Evolutionary conservation across 768 basidiomycete species (phyloP), one percentile per base, ranked within the genome.

Genomic region (Xanthoconium stramineum): DNA sequence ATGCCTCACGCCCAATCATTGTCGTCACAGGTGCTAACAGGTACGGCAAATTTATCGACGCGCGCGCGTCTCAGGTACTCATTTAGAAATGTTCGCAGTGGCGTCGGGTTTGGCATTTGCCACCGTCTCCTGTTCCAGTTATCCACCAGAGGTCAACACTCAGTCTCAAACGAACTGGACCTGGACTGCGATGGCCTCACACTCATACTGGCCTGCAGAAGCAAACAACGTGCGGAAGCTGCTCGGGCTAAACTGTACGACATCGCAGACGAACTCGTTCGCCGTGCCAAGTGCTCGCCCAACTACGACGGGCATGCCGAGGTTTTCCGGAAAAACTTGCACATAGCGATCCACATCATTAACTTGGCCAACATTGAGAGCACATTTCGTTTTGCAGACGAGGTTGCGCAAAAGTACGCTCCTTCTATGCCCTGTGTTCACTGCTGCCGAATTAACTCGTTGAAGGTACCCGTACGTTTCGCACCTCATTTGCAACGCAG

Each of bases 91-190:
- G 84, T 47, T 55, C 54, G 3, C 67, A 94, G 91, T 38, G 92
- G 92, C 53, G 79, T 94, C 17, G 92, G 92, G 15, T 89, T 87
- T 67, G 90, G 89, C 13, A 86, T 89, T 43, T 92, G 90, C 73
- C 83, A 86, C 58, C 85, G 92, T 46, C 78, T 94, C 8, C 77
- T 94, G 44, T 71, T 77, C 61, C 86, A 91, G 62, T 74, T 93
- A 17, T 81, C 81, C n/a, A 74, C 76, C 40, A 64, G 68, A 14
- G 66, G 65, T 54, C 81, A 82, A 6, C 71, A 78, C 13, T 19
- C 47, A 14, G 47, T 48, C 35, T 56, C 61, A 45, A 56, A 56
- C 28, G 50, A 53, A 55, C 54, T 55, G 58, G 67, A 57, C 39
- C 52, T 62, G 13, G 69, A 71, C 9, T 83, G 76, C 61, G 75